Evolutionary conservation across 2,329 filamentous ascomycete genomes (phyloP).

Genomic region (Grosmannia serpens): DNA sequence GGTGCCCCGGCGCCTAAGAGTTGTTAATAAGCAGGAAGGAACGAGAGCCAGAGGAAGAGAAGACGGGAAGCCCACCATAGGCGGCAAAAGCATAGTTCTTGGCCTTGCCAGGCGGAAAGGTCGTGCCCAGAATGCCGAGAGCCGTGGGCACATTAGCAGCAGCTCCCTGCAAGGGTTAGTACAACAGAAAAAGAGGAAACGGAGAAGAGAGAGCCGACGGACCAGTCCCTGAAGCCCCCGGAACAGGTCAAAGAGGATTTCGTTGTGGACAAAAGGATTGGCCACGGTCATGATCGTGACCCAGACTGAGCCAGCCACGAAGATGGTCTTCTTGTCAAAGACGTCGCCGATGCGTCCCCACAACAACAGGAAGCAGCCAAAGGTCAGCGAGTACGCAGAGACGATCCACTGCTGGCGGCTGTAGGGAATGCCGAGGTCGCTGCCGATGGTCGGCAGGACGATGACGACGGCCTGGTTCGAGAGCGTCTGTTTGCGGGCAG

Average conservation of each 20-base stretch:
- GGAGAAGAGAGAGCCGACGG: constrained; percentile 6
- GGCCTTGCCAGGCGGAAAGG: constrained; percentile 53
- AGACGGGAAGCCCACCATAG: constrained; percentile 26
- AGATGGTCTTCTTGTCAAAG: constrained; percentile 54
- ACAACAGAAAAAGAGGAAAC: neutral
- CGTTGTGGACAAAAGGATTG: constrained; percentile 53
- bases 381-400: constrained; percentile 53
- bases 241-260: constrained; percentile 57
- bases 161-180: constrained; percentile 32
- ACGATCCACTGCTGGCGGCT: constrained; percentile 54
- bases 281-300: constrained; percentile 45
- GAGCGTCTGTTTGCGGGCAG: constrained; percentile 18
- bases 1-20: constrained; percentile 47
- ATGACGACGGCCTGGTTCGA: constrained; percentile 49
- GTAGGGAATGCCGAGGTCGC: constrained; percentile 43
- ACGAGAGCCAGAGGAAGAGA: neutral
- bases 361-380: constrained; percentile 55
- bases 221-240: constrained; percentile 54
- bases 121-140: constrained; percentile 57
- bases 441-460: constrained; percentile 49
- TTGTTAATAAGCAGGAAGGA: neutral
- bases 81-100: constrained; percentile 61
- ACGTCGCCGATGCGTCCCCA: constrained; percentile 59
- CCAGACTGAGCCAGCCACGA: constrained; percentile 52
- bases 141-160: constrained; percentile 61